Evolutionary conservation across 2,329 filamentous ascomycete genomes (phyloP).

Genomic region (Alternaria atra): DNA sequence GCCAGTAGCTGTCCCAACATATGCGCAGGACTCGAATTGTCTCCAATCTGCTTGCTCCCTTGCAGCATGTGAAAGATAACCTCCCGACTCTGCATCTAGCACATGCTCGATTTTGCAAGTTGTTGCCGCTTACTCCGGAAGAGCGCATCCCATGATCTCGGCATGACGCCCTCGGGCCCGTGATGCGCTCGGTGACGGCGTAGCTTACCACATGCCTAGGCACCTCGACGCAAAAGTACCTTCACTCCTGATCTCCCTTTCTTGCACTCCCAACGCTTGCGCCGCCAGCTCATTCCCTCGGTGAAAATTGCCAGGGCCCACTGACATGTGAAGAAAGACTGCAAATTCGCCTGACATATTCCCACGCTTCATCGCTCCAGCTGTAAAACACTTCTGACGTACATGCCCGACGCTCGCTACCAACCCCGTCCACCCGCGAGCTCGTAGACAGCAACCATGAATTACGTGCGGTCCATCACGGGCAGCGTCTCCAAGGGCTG

Average conservation of each 20-base stretch:
- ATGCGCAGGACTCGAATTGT: not conserved
- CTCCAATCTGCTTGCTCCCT: slow-evolving; percentile 3
- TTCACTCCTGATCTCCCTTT: not conserved
- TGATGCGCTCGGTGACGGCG: slow-evolving; percentile 22
- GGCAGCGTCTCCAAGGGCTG: slow-evolving; percentile 97
- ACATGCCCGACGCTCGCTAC: slow-evolving; percentile 1
- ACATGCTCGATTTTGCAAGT: not conserved
- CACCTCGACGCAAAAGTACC: slow-evolving; percentile 8
- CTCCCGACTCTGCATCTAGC: not conserved
- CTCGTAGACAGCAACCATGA: slow-evolving; percentile 68
- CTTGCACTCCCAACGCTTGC: not conserved
- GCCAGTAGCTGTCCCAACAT: slow-evolving; percentile 19
- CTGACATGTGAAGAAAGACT: slow-evolving; percentile 21
- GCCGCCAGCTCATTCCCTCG: slow-evolving; percentile 1
- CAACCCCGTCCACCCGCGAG: slow-evolving; percentile 6
- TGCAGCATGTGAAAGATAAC: slow-evolving; percentile 16
- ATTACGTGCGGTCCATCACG: slow-evolving; percentile 96
- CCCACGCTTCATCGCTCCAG: not conserved
- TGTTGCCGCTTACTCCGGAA: slow-evolving; percentile 31
- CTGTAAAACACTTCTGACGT: slow-evolving; percentile 11
- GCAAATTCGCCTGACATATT: not conserved
- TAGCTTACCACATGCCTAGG: slow-evolving; percentile 9
- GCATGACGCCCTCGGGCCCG: slow-evolving; percentile 17
- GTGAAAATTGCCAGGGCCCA: not conserved
- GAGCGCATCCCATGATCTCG: slow-evolving; percentile 31